Evolutionary conservation across 140 eudicot genomes (phyloP).

Genomic region (Erigeron philadelphicus): DNA sequence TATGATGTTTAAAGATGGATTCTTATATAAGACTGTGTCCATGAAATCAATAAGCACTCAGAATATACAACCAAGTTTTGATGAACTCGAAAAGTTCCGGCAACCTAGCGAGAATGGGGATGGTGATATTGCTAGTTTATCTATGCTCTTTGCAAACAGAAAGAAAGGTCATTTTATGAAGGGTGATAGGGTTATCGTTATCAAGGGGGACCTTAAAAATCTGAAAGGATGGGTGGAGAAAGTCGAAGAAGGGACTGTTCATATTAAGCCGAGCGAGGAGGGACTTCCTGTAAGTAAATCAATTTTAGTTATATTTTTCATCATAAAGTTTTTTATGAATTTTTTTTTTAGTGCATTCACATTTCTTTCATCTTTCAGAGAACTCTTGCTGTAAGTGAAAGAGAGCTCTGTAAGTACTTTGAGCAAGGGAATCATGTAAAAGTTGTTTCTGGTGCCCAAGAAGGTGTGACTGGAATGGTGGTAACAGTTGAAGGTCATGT

Average conservation of each 20-base stretch:
- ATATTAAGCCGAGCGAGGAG: conserved; percentile 64
- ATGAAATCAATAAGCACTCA: conserved; percentile 69
- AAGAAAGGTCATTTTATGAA: conserved; percentile 95
- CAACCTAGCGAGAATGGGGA: conserved; percentile 73
- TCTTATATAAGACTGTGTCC: conserved; percentile 68
- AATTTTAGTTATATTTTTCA: not conserved
- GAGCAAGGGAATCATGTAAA: conserved; percentile 96
- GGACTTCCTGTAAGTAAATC: conserved; percentile 57
- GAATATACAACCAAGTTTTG: conserved; percentile 84
- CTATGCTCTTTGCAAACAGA: conserved; percentile 79
- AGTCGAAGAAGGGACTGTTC: conserved; percentile 90
- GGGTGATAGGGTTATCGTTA: conserved; percentile 77
- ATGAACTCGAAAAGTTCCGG: conserved; percentile 92
- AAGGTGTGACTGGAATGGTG: conserved; percentile 98
- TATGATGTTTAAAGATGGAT: conserved; percentile 93
- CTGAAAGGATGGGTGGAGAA: conserved; percentile 88
- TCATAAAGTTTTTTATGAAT: not conserved
- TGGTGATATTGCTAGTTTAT: conserved; percentile 67
- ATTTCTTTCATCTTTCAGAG: conserved; percentile 30
- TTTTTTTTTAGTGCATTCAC: not conserved
- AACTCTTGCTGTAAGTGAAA: conserved; percentile 80
- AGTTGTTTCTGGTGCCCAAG: conserved; percentile 82
- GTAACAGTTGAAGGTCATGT: conserved; percentile 78
- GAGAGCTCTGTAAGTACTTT: conserved; percentile 90
- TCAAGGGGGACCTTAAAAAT: conserved; percentile 89